Conservation (phyloP, 2,329 filamentous ascomycete genomes). For the Fusarium musae region DNA sequence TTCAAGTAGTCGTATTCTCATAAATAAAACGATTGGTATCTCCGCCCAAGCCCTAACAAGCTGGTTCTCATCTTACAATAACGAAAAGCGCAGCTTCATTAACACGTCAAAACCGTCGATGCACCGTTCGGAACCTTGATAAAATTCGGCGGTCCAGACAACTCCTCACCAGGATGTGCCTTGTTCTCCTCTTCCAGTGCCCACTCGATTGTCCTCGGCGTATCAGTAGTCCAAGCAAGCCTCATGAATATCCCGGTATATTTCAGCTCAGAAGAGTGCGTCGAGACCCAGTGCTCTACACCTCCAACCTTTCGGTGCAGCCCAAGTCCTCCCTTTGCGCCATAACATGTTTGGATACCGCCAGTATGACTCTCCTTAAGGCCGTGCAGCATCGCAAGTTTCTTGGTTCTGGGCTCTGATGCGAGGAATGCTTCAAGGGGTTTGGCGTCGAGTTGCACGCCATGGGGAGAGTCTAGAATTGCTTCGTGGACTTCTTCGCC, state of each 20-base stretch:
- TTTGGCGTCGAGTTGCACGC: constrained; percentile 25
- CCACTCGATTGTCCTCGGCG: constrained; percentile 31
- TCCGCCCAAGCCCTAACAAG: no score
- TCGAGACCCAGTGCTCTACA: constrained; percentile 35
- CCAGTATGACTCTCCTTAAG: constrained; percentile 36
- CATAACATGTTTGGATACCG: constrained; percentile 12
- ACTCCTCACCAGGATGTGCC: background rate
- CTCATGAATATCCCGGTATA: constrained; percentile 34
- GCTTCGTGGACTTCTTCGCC: constrained; percentile 32
- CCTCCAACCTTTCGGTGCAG: constrained; percentile 37
- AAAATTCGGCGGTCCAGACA: constrained; percentile 4
- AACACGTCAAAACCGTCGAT: constrained; percentile 18
- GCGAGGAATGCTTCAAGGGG: constrained; percentile 34
- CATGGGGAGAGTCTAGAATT: constrained; percentile 38
- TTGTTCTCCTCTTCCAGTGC: constrained; percentile 33
- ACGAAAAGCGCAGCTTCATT: background rate
- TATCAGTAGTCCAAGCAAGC: constrained; percentile 24
- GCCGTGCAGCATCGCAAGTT: constrained; percentile 41
- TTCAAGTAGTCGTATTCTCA: background rate
- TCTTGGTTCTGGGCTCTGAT: constrained; percentile 33
- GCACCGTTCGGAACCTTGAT: constrained; percentile 28
- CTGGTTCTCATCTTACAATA: no score
- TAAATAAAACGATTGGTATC: background rate
- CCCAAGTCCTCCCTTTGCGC: constrained; percentile 30
- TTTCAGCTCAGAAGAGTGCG: constrained; percentile 21